These are phyloP conservation scores for Porcisia hertigi DNA, from an alignment of 208 protist species.

Conservation along the genomic window DNA sequence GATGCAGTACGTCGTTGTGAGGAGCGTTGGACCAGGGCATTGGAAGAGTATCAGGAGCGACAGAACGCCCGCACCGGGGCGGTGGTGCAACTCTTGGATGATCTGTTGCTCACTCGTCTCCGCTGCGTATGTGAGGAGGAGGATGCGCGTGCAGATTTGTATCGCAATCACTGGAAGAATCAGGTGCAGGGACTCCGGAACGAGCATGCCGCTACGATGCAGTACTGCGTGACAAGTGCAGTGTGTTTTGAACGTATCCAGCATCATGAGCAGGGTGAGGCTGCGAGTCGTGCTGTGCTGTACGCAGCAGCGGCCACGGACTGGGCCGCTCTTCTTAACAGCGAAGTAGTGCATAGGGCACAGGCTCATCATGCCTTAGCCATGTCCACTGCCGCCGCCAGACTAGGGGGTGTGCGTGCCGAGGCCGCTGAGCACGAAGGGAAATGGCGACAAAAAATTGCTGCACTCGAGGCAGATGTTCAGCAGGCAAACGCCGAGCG, in stretches of 20 bases:
- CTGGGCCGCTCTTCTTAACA: not conserved
- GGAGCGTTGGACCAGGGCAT: not conserved
- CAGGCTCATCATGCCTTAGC: not conserved
- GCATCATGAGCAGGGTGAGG: not conserved
- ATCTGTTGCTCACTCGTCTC: not conserved
- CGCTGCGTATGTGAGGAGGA: not conserved
- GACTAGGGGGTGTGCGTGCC: not conserved
- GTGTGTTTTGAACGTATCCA: not conserved
- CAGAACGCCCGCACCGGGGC: not conserved
- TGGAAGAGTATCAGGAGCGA: not conserved
- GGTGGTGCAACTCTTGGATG: not conserved
- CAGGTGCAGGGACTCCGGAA: not conserved
- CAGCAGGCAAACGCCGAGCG: not conserved
- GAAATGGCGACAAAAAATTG: not conserved
- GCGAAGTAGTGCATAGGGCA: not conserved
- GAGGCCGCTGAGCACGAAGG: not conserved
- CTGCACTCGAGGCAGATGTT: constrained; percentile 2
- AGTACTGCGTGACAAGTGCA: not conserved
- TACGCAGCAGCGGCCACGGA: not conserved
- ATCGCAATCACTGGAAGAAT: not conserved
- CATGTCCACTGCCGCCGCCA: not conserved
- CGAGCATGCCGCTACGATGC: not conserved
- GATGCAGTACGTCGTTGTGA: constrained; percentile 5
- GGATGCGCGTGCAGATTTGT: not conserved
- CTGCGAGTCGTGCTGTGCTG: not conserved